These are phyloP conservation scores for Ceratobasidium sp. DNA, from an alignment of 1,284 basidiomycete species.

Conservation along the genomic window DNA sequence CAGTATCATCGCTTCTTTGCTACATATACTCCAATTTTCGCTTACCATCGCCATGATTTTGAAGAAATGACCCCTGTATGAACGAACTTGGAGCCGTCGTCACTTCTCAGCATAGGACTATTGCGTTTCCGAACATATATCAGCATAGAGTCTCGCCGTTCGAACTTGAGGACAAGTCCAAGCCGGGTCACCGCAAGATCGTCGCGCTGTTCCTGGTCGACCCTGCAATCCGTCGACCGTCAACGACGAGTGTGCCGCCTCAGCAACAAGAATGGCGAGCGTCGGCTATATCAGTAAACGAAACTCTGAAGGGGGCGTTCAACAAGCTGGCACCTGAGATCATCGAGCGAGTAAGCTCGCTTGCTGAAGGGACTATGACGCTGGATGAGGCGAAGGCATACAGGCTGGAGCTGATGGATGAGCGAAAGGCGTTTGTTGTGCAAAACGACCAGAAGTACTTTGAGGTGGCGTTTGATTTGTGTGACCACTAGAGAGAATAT, in stretches of 20 bases:
- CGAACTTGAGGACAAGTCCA: conserved; percentile 53
- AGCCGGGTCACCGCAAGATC: conserved; percentile 58
- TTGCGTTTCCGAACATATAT: conserved; percentile 71
- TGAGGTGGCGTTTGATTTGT: background rate
- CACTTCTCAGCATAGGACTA: conserved; percentile 57
- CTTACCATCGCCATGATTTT: background rate
- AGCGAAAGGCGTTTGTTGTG: conserved; percentile 6
- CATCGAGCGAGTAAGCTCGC: background rate
- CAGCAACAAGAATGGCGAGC: conserved; percentile 56
- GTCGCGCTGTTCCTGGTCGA: conserved; percentile 58
- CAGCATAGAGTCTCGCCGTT: conserved; percentile 53
- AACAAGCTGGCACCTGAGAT: too few species aligned
- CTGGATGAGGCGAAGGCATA: background rate
- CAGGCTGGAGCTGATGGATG: conserved; percentile 10
- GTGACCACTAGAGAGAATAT: background rate
- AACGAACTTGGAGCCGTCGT: conserved; percentile 53
- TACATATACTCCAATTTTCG: background rate
- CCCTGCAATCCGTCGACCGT: conserved; percentile 51
- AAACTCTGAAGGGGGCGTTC: background rate
- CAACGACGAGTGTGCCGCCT: conserved; percentile 50
- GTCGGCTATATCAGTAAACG: background rate
- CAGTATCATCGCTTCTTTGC: background rate
- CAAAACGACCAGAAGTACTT: conserved; percentile 1
- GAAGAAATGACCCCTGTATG: background rate
- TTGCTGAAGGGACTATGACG: background rate